Base-by-base conservation (phyloP, 106 monocot genomes). In the Narthecium ossifragum region DNA sequence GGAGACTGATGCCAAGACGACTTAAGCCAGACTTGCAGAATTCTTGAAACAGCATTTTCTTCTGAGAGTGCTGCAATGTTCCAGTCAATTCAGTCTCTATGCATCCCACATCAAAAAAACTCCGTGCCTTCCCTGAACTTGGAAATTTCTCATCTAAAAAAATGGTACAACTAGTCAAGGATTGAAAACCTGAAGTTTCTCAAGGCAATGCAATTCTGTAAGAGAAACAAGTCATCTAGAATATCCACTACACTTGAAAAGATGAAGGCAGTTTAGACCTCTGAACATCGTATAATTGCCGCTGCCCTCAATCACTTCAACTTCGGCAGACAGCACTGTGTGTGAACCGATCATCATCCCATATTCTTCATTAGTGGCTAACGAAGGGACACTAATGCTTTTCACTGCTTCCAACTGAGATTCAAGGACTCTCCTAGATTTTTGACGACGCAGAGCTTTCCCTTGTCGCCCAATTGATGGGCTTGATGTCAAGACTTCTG, bases 391-490 rank as follows among this genome's bases (percentile, higher is more conserved):
- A 24, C 1, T n/a, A 45, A n/a, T 34, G 15, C 24, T 66, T 49
- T 17, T 34, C 34, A 46, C 41, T 32, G 18, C 22, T 68, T 25
- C 51, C 22, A 67, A 38, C 13, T 52, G 75, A 46, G 65, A 73
- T 51, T 72, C 71, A 51, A 69, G 28, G 63, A 68, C 53, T 69
- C 68, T 82, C 57, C 71, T 71, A n/a, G 60, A 46, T 51, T 69
- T 72, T 62, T 69, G 72, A 26, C 87, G 82, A 12, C 87, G 74
- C 11, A 87, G 64, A 70, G 87, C 78, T 66, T 87, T 87, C 29
- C 87, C 87, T 69, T 76, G 82, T 15, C 87, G 78, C 22, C 87
- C 87, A 70, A 87, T 79, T 66, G 87, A 79, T 65, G 78, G 87
- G 46, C 67, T 82, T 27, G 78, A 78, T 48, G 8, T 55, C 40